Evolutionary conservation across 805 yeast genomes (phyloP).

Genomic region (Saturnispora galanensis): DNA sequence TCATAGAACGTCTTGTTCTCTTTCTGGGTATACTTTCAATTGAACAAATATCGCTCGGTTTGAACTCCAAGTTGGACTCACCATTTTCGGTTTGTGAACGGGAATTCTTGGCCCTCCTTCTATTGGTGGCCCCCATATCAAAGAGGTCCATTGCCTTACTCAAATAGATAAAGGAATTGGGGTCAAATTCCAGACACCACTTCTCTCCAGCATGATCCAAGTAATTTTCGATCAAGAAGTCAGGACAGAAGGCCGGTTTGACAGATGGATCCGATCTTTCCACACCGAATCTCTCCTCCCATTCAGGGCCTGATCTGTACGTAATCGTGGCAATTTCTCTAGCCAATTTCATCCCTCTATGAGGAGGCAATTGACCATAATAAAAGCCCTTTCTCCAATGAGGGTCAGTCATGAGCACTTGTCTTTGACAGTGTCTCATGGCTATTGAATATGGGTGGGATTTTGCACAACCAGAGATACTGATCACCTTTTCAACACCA

Average conservation of each 20-base stretch:
- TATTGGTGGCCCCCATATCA: conserved; percentile 53
- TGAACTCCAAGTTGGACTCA: conserved; percentile 21
- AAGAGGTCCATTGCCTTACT: conserved; percentile 94
- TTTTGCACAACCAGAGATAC: conserved; percentile 88
- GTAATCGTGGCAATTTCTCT: conserved; percentile 92
- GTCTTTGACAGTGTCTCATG: conserved; percentile 86
- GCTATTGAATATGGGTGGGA: conserved; percentile 94
- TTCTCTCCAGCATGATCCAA: conserved; percentile 93
- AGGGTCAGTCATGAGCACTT: conserved; percentile 88
- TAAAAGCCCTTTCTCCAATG: conserved; percentile 91
- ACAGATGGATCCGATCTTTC: conserved; percentile 71
- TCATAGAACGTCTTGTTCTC: conserved; percentile 31
- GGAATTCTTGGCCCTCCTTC: conserved; percentile 33
- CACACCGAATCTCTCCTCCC: conserved; percentile 90
- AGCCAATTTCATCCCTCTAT: conserved; percentile 89
- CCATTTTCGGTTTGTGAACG: conserved; percentile 30
- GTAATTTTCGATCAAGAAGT: conserved; percentile 84
- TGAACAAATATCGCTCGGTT: conserved; percentile 26
- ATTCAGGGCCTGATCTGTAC: conserved; percentile 91
- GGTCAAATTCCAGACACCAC: conserved; percentile 83
- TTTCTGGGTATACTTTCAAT: conserved; percentile 47
- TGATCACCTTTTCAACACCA: conserved; percentile 58
- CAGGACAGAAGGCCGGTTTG: conserved; percentile 87
- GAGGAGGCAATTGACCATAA: conserved; percentile 68
- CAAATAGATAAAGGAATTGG: conserved; percentile 78